A percentile compares a stretch with the other conserved stretches of the same genome.
Evolutionary conservation across 2,329 filamentous ascomycete species (phyloP).

Genomic region (Alternaria sp.): DNA sequence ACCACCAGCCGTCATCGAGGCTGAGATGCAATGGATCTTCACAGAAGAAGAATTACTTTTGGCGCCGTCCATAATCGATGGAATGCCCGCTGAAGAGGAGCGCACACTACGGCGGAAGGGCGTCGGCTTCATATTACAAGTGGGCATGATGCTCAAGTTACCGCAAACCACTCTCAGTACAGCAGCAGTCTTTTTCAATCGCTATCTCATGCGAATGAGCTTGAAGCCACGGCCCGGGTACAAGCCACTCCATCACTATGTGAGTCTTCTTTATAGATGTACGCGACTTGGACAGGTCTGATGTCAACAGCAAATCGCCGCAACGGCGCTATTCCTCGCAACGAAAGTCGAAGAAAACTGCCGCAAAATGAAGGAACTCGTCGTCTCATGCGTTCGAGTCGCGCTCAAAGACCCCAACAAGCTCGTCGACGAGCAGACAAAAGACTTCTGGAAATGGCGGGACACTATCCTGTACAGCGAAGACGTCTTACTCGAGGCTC

Average conservation of each 20-base stretch:
- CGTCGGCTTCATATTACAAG: conserved; percentile 95
- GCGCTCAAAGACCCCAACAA: conserved; percentile 93
- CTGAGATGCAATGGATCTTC: conserved; percentile 86
- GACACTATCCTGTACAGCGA: conserved; percentile 93
- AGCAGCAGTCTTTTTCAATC: conserved; percentile 92
- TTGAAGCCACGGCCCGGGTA: conserved; percentile 74
- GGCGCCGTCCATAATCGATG: conserved; percentile 85
- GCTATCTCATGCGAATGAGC: conserved; percentile 91
- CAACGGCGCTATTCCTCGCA: conserved; percentile 89
- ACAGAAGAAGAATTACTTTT: conserved; percentile 81
- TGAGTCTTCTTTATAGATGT: conserved; percentile 32
- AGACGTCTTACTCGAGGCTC: conserved; percentile 86
- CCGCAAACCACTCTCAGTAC: conserved; percentile 93
- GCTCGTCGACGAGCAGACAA: conserved; percentile 93
- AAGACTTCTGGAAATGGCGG: conserved; percentile 98
- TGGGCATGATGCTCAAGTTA: conserved; percentile 89
- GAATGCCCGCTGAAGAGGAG: conserved; percentile 79
- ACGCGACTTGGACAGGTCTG: conserved; percentile 6
- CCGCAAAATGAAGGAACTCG: conserved; percentile 92
- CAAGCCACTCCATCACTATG: conserved; percentile 84
- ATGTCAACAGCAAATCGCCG: conserved; percentile 73
- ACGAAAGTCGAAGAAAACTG: conserved; percentile 98
- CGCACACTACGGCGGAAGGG: conserved; percentile 84
- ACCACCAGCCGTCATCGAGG: conserved; percentile 60
- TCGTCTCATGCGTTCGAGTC: conserved; percentile 91